Base-by-base conservation (phyloP, 768 basidiomycete species). In the Phlegmacium glaucopus region DNA sequence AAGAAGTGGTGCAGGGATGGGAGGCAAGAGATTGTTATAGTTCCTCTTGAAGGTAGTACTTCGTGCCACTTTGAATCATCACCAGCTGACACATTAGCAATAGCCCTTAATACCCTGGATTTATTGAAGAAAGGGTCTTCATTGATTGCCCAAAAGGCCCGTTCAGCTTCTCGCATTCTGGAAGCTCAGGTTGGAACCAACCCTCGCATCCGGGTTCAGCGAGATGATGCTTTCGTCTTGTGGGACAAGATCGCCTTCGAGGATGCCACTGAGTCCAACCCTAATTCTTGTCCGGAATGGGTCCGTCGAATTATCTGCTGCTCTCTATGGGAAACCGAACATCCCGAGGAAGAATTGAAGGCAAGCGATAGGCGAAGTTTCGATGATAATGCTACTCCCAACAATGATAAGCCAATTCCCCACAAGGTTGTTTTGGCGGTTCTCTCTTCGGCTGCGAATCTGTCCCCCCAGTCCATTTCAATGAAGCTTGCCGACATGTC, bases 51-150 rank as follows among this genome's bases (percentile, higher is more conserved):
- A 79, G 91, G 93, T 93, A 52, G 42, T 77, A 70, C 30, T 27
- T 26, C 4, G 3, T n/a, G 1, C 27, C 37, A 28, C 15, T 18
- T 12, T 17, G 5, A 10, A 9, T 12, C 18, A 16, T 48, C 8
- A 15, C 32, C 27, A n/a, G 39, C 42, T 32, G 22, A 37, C 22
- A 3, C 3, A 16, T 1, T 32, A 22, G 5, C 22, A 22, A 22
- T 22, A 95, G 93, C 87, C 8, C 76, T 96, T 22, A 94, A 93
- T 59, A 94, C 93, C 0, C 77, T 96, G 2, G 94, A 96, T 61
- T 70, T 94, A 2, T 78, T 95, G 59, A 96, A 96, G 78, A 96
- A 95, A 62, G 93, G 93, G 1, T 82, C 84, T 0, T 87, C 76
- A 22, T 68, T 79, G 0, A 75, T 92, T 9, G 90, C 93, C 0